phyloP scores from a whole-genome alignment of 352 stramenopile species.

The Phytophthora hibernalis region DNA sequence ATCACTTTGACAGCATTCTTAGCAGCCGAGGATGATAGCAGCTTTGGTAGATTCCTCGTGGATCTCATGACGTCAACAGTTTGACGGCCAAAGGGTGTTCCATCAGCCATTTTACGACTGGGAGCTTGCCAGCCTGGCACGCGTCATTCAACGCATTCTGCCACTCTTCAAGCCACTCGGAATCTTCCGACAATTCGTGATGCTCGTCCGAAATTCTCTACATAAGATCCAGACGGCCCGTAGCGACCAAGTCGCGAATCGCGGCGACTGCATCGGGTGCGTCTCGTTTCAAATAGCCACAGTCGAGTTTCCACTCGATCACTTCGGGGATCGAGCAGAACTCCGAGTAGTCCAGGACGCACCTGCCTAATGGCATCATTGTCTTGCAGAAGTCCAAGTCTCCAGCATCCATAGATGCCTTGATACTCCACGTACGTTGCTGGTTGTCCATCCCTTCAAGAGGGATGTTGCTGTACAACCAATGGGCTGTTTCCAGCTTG shows the following conservation, averaged over 20 bases:
- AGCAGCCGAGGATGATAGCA: background rate
- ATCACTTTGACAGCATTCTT: background rate
- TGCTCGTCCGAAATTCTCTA: background rate
- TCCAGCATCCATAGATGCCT: background rate
- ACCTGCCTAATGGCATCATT: background rate
- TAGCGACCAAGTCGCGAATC: background rate
- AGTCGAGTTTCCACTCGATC: slow-evolving; percentile 6
- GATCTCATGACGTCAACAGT: background rate
- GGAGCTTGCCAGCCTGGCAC: background rate
- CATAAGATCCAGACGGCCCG: slow-evolving; percentile 1
- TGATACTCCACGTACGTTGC: background rate
- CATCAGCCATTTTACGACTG: slow-evolving; percentile 16
- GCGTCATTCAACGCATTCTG: background rate
- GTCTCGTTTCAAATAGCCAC: slow-evolving; percentile 1
- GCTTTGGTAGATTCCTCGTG: background rate
- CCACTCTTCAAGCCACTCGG: background rate
- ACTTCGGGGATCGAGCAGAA: background rate
- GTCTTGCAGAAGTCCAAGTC: slow-evolving; percentile 3
- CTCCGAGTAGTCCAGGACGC: slow-evolving; percentile 1
- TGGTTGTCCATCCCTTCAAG: background rate
- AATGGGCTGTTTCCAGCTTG: background rate
- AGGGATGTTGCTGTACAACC: background rate
- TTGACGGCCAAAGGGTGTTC: slow-evolving; percentile 7
- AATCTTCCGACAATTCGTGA: too few relatives aligned
- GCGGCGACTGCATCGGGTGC: background rate